These are phyloP conservation scores for Chalciporus piperatus DNA, from an alignment of 768 basidiomycete species.

Conservation along the genomic window DNA sequence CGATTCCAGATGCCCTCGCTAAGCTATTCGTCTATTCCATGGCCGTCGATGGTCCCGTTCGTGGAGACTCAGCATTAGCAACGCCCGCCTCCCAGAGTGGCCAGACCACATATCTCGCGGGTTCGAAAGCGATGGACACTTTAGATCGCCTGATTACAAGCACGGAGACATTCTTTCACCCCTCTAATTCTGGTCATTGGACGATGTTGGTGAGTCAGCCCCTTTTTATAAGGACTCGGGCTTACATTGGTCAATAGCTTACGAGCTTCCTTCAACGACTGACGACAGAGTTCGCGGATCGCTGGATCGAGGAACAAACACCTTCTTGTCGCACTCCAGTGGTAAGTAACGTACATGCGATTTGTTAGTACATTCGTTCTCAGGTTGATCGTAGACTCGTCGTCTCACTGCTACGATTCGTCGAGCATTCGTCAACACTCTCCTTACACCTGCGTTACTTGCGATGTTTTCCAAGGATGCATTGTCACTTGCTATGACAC, in stretches of 20 bases:
- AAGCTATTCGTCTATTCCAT: slow-evolving; percentile 89
- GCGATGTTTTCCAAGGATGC: slow-evolving; percentile 91
- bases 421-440: slow-evolving; percentile 72
- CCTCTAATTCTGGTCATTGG: slow-evolving; percentile 88
- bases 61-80: slow-evolving; percentile 41
- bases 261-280: slow-evolving; percentile 81
- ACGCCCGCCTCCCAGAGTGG: slow-evolving; percentile 65
- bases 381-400: slow-evolving; percentile 45
- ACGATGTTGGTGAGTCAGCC: slow-evolving; percentile 37
- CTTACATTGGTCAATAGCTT: slow-evolving; percentile 42
- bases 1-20: slow-evolving; percentile 63
- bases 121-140: slow-evolving; percentile 85
- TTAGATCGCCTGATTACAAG: slow-evolving; percentile 86
- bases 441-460: slow-evolving; percentile 84
- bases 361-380: neutral
- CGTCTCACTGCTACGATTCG: slow-evolving; percentile 81
- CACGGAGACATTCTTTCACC: slow-evolving; percentile 94
- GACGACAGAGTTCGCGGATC: slow-evolving; percentile 72
- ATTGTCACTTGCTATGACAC: slow-evolving; percentile 75
- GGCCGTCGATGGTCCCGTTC: slow-evolving; percentile 71
- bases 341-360: slow-evolving; percentile 32
- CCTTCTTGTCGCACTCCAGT: slow-evolving; percentile 75
- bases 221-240: neutral
- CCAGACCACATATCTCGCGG: slow-evolving; percentile 63
- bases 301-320: slow-evolving; percentile 77